Conservation (phyloP, 164 flowering plant species). For the Piper longum region DNA sequence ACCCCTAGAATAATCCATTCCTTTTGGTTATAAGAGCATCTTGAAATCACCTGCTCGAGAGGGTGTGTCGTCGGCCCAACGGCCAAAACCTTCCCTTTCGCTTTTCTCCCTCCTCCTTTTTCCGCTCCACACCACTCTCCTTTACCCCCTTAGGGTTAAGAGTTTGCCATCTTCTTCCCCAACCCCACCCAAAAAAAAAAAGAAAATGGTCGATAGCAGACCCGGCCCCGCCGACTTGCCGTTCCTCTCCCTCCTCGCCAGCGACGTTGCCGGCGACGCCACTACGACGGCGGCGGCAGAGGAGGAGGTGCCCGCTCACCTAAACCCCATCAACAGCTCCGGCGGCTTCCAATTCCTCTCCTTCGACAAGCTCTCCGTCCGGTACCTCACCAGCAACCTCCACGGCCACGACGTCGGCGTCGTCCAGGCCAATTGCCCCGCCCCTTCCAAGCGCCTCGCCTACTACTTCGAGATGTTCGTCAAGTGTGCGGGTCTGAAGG, state of each 20-base stretch:
- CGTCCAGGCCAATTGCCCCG: constrained; percentile 74
- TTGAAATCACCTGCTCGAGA: no score
- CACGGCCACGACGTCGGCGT: constrained; percentile 96
- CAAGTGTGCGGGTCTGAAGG: constrained; percentile 69
- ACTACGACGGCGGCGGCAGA: constrained; percentile 8
- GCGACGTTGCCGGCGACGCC: constrained; percentile 1
- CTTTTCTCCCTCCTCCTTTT: no score
- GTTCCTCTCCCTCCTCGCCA: constrained; percentile 3
- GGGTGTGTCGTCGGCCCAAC: no score
- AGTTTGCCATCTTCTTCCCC: no score
- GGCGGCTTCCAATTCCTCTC: constrained; percentile 73
- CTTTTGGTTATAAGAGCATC: no score
- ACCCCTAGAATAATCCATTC: no score
- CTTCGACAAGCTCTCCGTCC: constrained; percentile 64
- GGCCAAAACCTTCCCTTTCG: no score
- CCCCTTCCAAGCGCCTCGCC: constrained; percentile 45
- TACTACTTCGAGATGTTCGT: constrained; percentile 92
- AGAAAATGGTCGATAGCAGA: constrained; percentile 2
- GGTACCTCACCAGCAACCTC: constrained; percentile 47
- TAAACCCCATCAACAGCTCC: constrained; percentile 74
- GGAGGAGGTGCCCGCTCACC: constrained; percentile 47
- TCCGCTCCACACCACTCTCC: no score
- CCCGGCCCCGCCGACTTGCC: neutral
- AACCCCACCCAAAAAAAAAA: no score
- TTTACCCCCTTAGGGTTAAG: no score